Base-by-base conservation (phyloP, 805 yeast species). In the Brettanomyces sp. region DNA sequence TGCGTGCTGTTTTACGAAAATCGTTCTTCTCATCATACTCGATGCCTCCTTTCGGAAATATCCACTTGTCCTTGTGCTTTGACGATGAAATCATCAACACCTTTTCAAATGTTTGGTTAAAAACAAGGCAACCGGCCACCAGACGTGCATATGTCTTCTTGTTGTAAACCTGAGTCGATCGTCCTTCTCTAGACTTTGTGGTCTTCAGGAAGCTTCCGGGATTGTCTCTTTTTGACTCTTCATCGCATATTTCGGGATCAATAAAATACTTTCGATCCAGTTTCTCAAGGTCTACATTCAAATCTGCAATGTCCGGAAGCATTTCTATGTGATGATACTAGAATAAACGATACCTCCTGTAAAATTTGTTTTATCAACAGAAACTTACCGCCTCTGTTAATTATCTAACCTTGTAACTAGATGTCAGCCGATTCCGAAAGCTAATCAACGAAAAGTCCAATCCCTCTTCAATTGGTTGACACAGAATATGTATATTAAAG, bases 21-120 rank as follows among this genome's bases (percentile, higher is more conserved):
- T 69, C 63, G 21, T 58, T 73, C 4, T 67, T 64, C 63, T 87
- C 99, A 62, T 93, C 99, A 28, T 60, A 60, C 64, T 93, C 99
- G 36, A 90, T 80, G 1, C 99, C 99, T 33, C 99, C 99, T 62
- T 93, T 93, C 4, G 99, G 99, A 4, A 93, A 63, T 6, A 93
- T 86, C 95, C 96, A 91, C 53, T 73, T 73, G 47, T 78, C 76
- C 38, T 71, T 73, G 51, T 79, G 80, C 5, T 81, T 80, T 12
- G 83, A 71, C 1, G 97, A 86, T 47, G 85, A 75, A 23, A 93
- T 76, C 80, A 93, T 76, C 8, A 93, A 73, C 18, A 91, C 89
- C 54, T 79, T 74, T 28, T 71, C 72, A 46, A 72, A 75, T 25
- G 72, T 68, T 1, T 63, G 59, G 54, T 80, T 78, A 42, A 91